Conservation (phyloP, 345 rosid species). For the Eucalyptus camaldulensis region DNA sequence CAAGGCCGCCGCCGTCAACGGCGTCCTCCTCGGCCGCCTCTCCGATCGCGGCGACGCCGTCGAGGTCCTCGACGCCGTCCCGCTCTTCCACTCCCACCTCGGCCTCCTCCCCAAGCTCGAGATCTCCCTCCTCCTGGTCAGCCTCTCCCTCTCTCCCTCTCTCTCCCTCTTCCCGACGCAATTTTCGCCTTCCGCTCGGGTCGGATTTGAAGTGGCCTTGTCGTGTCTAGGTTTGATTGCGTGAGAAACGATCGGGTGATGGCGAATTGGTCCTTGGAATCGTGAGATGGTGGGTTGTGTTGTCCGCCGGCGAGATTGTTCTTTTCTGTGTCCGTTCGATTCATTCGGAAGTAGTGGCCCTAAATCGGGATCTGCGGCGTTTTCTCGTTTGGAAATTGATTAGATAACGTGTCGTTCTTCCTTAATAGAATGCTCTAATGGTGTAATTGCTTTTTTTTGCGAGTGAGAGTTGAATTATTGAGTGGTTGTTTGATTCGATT, state of each 20-base stretch:
- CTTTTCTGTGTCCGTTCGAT: background rate
- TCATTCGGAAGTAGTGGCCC: background rate
- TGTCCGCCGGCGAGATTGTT: background rate
- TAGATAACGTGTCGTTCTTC: background rate
- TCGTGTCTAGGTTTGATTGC: background rate
- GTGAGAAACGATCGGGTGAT: background rate
- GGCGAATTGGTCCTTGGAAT: background rate
- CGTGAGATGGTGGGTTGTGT: background rate
- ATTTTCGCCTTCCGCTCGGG: background rate
- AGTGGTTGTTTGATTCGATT: slow-evolving; percentile 1
- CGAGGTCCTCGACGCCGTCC: slow-evolving; percentile 79
- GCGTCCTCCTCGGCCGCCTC: slow-evolving; percentile 58
- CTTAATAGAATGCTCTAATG: background rate
- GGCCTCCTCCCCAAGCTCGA: slow-evolving; percentile 88
- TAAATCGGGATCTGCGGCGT: background rate
- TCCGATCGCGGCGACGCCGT: slow-evolving; percentile 29
- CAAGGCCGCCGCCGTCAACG: slow-evolving; percentile 79
- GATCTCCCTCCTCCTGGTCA: slow-evolving; percentile 88
- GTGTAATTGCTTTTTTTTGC: background rate
- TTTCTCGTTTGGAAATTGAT: background rate
- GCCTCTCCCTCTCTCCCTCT: background rate
- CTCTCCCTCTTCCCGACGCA: background rate
- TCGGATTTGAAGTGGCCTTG: background rate
- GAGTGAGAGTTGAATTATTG: background rate
- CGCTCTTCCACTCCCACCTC: slow-evolving; percentile 83